Evolutionary conservation across 2,329 filamentous ascomycete species (phyloP), one percentile per base, ranked within the genome.

Genomic region (Coniochaeta sp.): DNA sequence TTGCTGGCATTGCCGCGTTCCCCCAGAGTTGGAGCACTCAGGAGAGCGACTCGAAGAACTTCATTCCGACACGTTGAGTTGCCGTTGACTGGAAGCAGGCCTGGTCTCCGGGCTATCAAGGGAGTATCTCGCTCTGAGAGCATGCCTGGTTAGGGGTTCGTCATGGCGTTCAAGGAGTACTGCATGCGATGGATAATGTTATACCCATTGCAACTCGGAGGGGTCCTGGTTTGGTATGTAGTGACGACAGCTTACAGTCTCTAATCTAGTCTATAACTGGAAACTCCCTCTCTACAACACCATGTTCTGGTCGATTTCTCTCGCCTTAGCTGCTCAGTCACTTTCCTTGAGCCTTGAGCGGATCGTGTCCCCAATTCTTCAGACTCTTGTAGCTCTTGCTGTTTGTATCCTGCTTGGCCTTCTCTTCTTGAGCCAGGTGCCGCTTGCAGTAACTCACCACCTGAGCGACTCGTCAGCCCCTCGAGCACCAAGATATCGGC

Each of bases 1-100:
- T 93, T n/a, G 88, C 87, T 4, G 89, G 88, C 1, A 81, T 93
- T 47, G 89, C 89, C 0, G 89, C 89, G 8, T 93, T 93, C 68
- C 87, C 86, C 0, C 80, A 92, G 72, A 85, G 85, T 1, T 88
- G 86, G 65, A 78, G 78, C 24, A 78, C 91, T 72, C 89, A 91
- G 69, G 78, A 88, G 71, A 76, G 84, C 58, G 88, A 89, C 67
- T 89, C 89, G 1, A 76, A 89, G 67, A 40, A 57, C 4, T 57
- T 57, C 55, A 57, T 57, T 2, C 55, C 55, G 19, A 57, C 55
- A 4, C 17, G 16, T n/a, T 52, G 47, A 52, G 19, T 6, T 6
- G 42, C 4, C 24, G 19, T 47, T 10, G 19, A 4, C 6, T n/a
- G 42, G 2, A 17, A 24, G 42, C 42, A 9, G 42, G 22, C 2